Evolutionary conservation across 768 basidiomycete species (phyloP), one percentile per base, ranked within the genome.

Genomic region (Pulveroboletus ravenelii): DNA sequence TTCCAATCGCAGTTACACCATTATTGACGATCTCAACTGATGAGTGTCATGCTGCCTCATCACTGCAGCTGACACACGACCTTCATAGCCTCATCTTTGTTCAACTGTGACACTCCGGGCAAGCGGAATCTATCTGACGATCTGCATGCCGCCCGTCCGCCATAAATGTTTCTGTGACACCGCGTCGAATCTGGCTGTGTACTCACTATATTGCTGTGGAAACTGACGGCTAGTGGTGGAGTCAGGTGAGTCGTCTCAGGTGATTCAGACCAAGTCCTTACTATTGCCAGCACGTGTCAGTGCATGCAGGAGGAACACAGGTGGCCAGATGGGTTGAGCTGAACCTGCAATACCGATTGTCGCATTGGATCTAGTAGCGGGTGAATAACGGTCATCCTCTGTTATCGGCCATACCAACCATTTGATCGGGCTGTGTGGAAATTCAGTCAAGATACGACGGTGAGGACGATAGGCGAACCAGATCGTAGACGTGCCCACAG

Each of bases 281-380:
- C 87, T 85, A 85, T 68, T 87, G 85, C 87, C 87, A 88, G 62
- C 87, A 88, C 23, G 81, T 81, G 23, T 62, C 71, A 29, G 63
- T 71, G 68, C 87, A 89, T 27, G 73, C 67, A 23, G 81, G 77
- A 6, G 71, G 63, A 27, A 77, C 75, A 60, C 87, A 89, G 51
- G 80, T 70, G 25, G 46, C 56, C 29, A 82, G 82, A 67, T 89
- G 87, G 15, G 67, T 66, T 10, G 77, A 70, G 58, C 87, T 88
- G 72, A 89, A 89, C 65, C 77, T 87, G 78, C 87, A 89, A 61
- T 65, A 73, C 31, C 71, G 72, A 62, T 83, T 74, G 45, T 78
- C 80, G 68, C 87, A 89, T 56, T 77, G 75, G 47, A 86, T 78
- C 86, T 88, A 63, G 49, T 45, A 44, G 45, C 52, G 41, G 51